Conservation (phyloP, 2,329 filamentous ascomycete genomes). For the Magnaporthiopsis poae region DNA sequence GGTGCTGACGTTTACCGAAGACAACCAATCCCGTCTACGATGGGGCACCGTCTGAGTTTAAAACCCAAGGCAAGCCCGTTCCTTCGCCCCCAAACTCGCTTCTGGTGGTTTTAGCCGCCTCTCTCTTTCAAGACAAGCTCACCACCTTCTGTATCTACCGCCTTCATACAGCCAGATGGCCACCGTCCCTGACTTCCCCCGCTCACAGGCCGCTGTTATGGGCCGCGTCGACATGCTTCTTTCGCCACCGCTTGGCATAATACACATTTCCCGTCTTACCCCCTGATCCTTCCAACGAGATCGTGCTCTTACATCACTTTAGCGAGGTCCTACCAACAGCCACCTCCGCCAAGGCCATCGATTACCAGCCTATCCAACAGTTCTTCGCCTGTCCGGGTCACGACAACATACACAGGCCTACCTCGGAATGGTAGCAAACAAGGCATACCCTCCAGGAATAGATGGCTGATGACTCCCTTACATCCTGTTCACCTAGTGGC, state of each 20-base stretch:
- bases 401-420: background rate
- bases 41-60: background rate
- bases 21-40: background rate
- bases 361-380: background rate
- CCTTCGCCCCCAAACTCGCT: background rate
- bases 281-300: background rate
- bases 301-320: too few relatives aligned
- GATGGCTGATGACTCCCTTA: background rate
- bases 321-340: background rate
- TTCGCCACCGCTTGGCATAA: background rate
- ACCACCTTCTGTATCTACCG: background rate
- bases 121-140: background rate
- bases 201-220: background rate
- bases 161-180: background rate
- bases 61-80: background rate
- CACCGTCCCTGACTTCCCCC: background rate
- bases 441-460: background rate
- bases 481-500: background rate
- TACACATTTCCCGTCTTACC: background rate
- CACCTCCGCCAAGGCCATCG: background rate
- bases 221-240: background rate
- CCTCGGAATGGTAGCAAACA: background rate
- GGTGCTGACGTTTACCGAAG: too few relatives aligned
- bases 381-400: background rate
- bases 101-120: background rate